A percentile compares a stretch with the other conserved stretches of the same genome.
Conservation (phyloP, 805 yeast species). For the Candida parachauliodes region DNA sequence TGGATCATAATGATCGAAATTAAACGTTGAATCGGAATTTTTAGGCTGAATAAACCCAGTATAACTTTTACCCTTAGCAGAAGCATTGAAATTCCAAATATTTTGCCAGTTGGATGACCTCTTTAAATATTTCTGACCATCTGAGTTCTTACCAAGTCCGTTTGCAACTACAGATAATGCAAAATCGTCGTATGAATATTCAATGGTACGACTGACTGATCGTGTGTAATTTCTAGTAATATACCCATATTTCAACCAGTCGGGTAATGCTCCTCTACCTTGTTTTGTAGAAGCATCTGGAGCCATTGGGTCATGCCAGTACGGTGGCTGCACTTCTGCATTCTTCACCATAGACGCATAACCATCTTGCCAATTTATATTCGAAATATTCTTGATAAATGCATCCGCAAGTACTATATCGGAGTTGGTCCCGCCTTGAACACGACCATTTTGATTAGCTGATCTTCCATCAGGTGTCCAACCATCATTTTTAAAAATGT, state of each 20-base stretch:
- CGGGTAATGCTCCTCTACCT: conserved; percentile 34
- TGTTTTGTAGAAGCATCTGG: conserved; percentile 26
- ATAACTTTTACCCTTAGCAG: conserved; percentile 16
- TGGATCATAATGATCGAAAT: conserved; percentile 23
- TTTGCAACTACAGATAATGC: conserved; percentile 29
- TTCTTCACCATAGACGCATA: conserved; percentile 29
- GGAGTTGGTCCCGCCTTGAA: conserved; percentile 36
- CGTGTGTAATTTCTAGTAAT: conserved; percentile 29
- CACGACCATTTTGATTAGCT: conserved; percentile 33
- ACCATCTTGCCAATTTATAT: conserved; percentile 27
- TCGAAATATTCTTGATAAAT: conserved; percentile 21
- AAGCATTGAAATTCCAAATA: conserved; percentile 29
- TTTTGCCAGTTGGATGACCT: conserved; percentile 34
- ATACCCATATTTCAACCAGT: conserved; percentile 30
- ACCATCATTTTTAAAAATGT: conserved; percentile 29
- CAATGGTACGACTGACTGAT: conserved; percentile 33
- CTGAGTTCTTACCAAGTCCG: conserved; percentile 21
- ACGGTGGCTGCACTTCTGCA: conserved; percentile 32
- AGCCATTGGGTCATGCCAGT: conserved; percentile 21
- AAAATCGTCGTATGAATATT: conserved; percentile 34
- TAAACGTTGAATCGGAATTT: conserved; percentile 25
- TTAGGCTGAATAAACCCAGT: conserved; percentile 33
- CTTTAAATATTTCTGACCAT: conserved; percentile 22
- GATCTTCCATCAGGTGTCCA: conserved; percentile 36
- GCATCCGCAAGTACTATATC: conserved; percentile 37